Base-by-base conservation (phyloP, 306 rosid species). In the Oxytropis ochrocephala region DNA sequence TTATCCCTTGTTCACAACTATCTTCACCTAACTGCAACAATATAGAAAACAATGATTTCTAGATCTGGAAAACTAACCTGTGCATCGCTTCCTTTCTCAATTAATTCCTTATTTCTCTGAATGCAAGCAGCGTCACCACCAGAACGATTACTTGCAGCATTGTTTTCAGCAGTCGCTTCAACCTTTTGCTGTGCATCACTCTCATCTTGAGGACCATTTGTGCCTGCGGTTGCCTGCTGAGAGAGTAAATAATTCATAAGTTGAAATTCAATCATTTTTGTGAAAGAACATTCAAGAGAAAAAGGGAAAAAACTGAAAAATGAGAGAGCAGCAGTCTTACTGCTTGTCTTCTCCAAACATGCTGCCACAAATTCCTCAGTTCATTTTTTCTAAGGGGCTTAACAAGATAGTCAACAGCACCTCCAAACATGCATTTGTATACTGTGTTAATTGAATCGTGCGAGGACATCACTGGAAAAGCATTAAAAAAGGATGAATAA, bases 301-400 rank as follows among this genome's bases (percentile, higher is more conserved):
- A 50, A 39, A 55, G 5, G 16, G 24, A 46, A 24, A 35, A 1
- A 29, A 39, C 12, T n/a, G 55, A 58, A 61, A 32, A 63, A 29
- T 12, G 16, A 66, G 17, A 8, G 57, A 61, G 36, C 10, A 50
- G 43, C 21, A 63, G 47, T 52, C 89, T 87, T 87, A 95, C 99
- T 0, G 96, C 64, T 83, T 89, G 91, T 79, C 92, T 87, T 78
- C 99, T 91, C 99, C 99, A 91, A 77, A 95, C 99, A 85, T 95
- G 99, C 81, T 91, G 99, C 99, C 99, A 95, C 64, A 95, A 77
- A 80, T 95, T 89, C 68, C 87, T 85, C 79, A 94, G 83, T 72
- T 94, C 97, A 78, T 94, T 94, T 79, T 80, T 94, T 69, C 99
- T 82, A 30, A 94, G 51, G 7, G 99, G 99, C 81, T 94, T 94